phyloP scores from a whole-genome alignment of 805 yeast genomes.

The Schwanniomyces occidentalis region DNA sequence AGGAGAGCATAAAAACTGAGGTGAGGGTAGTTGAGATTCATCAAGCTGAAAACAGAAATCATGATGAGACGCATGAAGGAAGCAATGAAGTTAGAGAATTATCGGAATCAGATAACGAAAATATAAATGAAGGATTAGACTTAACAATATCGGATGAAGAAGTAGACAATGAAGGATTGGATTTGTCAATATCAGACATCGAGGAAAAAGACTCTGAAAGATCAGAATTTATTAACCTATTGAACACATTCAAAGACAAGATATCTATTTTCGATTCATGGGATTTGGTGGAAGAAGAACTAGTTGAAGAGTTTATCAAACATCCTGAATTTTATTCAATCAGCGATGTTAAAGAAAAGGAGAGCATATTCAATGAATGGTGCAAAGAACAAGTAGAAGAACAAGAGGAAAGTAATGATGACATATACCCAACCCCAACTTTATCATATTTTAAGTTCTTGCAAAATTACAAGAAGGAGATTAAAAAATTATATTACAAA shows the following conservation, averaged over 20 bases:
- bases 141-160: constrained; percentile 5
- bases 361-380: constrained; percentile 29
- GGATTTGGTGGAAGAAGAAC: constrained; percentile 38
- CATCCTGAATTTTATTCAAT: constrained; percentile 30
- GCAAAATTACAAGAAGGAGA: constrained; percentile 29
- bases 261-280: constrained; percentile 39
- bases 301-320: constrained; percentile 25
- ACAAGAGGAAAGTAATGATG: constrained; percentile 2
- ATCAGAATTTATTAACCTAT: constrained; percentile 22
- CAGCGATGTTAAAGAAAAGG: constrained; percentile 16
- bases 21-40: constrained; percentile 1
- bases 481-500: constrained; percentile 24
- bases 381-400: constrained; percentile 7
- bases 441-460: constrained; percentile 23
- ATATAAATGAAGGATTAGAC: constrained; percentile 1
- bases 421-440: constrained; percentile 21
- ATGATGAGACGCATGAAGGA: constrained; percentile 4
- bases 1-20: constrained; percentile 6
- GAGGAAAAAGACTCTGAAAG: constrained; percentile 7
- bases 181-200: constrained; percentile 7
- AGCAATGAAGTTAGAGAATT: constrained; percentile 4
- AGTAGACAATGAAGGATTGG: constrained; percentile 6
- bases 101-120: constrained; percentile 1
- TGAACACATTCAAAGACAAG: constrained; percentile 21
- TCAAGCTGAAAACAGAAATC: constrained; percentile 6